Evolutionary conservation across 2,329 filamentous ascomycete species (phyloP).

Genomic region (Fonsecaea nubica): DNA sequence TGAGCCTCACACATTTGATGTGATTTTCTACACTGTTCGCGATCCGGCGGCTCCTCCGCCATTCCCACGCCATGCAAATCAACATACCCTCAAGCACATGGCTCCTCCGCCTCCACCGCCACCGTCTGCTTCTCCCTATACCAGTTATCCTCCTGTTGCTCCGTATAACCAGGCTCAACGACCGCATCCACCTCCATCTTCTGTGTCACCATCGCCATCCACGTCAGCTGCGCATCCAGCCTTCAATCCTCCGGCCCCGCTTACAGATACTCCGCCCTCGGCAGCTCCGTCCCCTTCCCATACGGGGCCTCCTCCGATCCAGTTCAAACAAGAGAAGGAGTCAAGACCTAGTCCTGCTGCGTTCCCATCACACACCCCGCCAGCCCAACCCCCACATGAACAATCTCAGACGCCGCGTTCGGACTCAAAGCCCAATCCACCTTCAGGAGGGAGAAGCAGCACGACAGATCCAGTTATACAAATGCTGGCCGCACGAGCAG

Average conservation of each 20-base stretch:
- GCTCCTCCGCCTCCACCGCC: slow-evolving; percentile 22
- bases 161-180: slow-evolving; percentile 44
- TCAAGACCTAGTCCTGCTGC: slow-evolving; percentile 16
- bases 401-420: slow-evolving; percentile 12
- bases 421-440: slow-evolving; percentile 28
- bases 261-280: background rate
- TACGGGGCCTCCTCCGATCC: background rate
- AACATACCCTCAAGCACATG: slow-evolving; percentile 33
- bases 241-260: slow-evolving; percentile 6
- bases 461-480: slow-evolving; percentile 60
- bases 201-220: slow-evolving; percentile 18
- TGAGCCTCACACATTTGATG: slow-evolving; percentile 69
- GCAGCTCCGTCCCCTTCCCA: background rate
- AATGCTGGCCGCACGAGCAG: slow-evolving; percentile 59
- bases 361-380: slow-evolving; percentile 28
- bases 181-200: slow-evolving; percentile 37
- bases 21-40: slow-evolving; percentile 62
- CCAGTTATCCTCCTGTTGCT: slow-evolving; percentile 51
- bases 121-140: slow-evolving; percentile 22
- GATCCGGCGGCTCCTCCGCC: slow-evolving; percentile 51
- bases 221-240: slow-evolving; percentile 13
- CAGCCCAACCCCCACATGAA: background rate
- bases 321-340: slow-evolving; percentile 17
- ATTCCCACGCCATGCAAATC: slow-evolving; percentile 35
- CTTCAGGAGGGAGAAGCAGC: slow-evolving; percentile 50